A percentile compares a stretch with the other conserved stretches of the same genome.
Conservation (phyloP, 2,329 filamentous ascomycete species). For the Bipolaris bicolor region DNA sequence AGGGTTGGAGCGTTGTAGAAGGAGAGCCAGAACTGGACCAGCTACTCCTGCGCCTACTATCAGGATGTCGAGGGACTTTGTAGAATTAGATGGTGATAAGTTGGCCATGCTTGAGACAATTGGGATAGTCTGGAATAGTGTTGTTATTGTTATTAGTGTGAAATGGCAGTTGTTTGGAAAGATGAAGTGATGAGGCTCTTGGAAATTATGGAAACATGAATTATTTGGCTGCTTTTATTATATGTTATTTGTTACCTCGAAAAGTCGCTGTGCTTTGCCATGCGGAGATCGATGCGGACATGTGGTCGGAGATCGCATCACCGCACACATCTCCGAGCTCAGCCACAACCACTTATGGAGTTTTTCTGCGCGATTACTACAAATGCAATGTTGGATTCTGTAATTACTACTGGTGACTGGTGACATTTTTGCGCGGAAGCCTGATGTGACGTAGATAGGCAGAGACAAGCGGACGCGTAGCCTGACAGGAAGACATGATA, state of each 20-base stretch:
- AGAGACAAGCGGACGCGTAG: too few species aligned
- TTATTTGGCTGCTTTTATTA: background rate
- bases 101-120: background rate
- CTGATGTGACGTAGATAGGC: too few species aligned
- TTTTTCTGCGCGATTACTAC: background rate
- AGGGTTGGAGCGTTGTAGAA: conserved; percentile 53
- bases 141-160: background rate
- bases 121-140: background rate
- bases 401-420: background rate
- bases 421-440: too few species aligned
- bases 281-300: background rate
- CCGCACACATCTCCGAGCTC: conserved; percentile 1
- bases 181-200: background rate
- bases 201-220: background rate
- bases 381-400: too few species aligned
- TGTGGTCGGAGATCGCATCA: background rate
- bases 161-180: background rate
- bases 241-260: background rate
- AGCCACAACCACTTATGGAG: background rate
- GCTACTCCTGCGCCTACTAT: conserved; percentile 37
- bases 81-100: background rate
- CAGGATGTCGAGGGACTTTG: conserved; percentile 32
- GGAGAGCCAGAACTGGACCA: conserved; percentile 55
- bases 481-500: too few species aligned
- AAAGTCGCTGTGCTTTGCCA: background rate